Evolutionary conservation across 2,329 filamentous ascomycete genomes (phyloP).

Genomic region (Magnaporthales sp.): DNA sequence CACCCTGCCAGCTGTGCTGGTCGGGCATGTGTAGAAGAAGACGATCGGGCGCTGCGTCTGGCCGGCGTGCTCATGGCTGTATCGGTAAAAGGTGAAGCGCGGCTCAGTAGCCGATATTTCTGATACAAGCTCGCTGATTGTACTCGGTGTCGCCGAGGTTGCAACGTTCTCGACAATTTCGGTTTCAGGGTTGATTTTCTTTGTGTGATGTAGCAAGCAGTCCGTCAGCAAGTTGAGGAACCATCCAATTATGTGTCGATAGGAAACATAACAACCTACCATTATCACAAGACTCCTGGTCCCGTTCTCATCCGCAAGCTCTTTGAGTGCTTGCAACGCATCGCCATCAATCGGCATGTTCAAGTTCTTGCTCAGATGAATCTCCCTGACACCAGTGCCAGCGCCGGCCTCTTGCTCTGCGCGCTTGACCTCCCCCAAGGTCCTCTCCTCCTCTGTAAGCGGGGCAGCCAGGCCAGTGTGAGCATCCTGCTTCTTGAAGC

Average conservation of each 20-base stretch:
- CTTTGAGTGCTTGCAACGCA: conserved; percentile 55
- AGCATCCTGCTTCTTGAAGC: conserved; percentile 65
- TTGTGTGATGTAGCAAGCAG: not conserved
- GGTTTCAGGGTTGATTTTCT: conserved; percentile 64
- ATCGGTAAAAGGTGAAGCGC: conserved; percentile 71
- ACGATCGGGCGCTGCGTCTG: conserved; percentile 50
- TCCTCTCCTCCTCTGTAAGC: conserved; percentile 69
- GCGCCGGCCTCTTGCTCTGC: conserved; percentile 66
- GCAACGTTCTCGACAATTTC: conserved; percentile 62
- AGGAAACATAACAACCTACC: conserved; percentile 33
- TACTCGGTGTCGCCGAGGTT: conserved; percentile 39
- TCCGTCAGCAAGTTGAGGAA: too few relatives aligned
- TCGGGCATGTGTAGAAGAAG: conserved; percentile 78
- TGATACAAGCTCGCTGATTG: conserved; percentile 47
- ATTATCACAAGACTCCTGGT: conserved; percentile 53
- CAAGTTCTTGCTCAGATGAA: conserved; percentile 48
- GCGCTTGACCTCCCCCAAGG: conserved; percentile 62
- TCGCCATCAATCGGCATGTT: conserved; percentile 52
- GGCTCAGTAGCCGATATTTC: conserved; percentile 61
- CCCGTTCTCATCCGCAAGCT: conserved; percentile 41
- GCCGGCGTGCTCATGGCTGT: conserved; percentile 47
- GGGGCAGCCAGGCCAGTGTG: conserved; percentile 59
- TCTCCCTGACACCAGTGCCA: conserved; percentile 53
- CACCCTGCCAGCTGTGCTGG: conserved; percentile 48
- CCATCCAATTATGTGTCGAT: not conserved